phyloP scores from a whole-genome alignment of 306 rosid genomes.

The Urtica urens region DNA sequence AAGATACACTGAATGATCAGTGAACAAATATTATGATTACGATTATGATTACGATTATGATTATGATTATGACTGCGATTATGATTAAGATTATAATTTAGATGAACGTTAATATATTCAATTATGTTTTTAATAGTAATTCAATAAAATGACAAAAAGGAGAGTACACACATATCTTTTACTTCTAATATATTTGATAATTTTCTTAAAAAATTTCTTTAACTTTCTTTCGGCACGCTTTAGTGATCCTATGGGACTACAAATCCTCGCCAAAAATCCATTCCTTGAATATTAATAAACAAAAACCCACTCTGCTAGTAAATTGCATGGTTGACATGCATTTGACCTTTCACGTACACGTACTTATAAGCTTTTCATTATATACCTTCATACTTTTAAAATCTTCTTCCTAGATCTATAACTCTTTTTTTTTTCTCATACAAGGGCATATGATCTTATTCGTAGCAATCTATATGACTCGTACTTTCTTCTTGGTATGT shows the following conservation, averaged over 20 bases:
- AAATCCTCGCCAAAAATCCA: constrained; percentile 22
- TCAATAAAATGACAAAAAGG: too few species aligned
- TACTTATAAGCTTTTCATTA: neutral
- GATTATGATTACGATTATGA: too few species aligned
- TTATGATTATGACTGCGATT: too few species aligned
- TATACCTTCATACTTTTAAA: too few species aligned
- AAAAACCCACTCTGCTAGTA: constrained; percentile 19
- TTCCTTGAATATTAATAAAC: constrained; percentile 33
- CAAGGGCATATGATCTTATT: neutral
- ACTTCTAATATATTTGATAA: neutral
- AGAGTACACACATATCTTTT: too few species aligned
- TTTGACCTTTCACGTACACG: constrained; percentile 5
- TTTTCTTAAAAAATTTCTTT: neutral
- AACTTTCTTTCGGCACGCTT: too few species aligned
- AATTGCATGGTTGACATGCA: constrained; percentile 9
- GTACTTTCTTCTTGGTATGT: too few species aligned
- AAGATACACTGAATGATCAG: constrained; percentile 6
- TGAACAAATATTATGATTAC: neutral
- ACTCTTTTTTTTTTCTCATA: neutral
- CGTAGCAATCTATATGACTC: too few species aligned
- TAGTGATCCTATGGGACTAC: constrained; percentile 48
- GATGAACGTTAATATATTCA: too few species aligned
- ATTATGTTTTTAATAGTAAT: too few species aligned
- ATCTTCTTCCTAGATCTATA: too few species aligned
- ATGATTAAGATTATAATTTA: too few species aligned